Conservation (phyloP, 106 monocot species). For the Hemerocallis citrina region DNA sequence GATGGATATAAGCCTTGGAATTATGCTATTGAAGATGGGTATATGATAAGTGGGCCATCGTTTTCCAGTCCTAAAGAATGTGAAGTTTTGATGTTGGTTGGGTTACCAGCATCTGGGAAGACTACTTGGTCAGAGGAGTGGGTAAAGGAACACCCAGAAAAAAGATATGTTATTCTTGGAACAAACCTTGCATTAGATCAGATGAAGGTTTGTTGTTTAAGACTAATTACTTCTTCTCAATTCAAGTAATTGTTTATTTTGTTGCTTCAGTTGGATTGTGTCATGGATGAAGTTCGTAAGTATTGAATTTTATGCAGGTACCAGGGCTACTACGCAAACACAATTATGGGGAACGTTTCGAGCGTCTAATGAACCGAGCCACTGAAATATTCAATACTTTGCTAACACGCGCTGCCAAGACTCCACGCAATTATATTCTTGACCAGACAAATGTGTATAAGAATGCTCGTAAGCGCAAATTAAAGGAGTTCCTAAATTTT, state of each 20-base stretch:
- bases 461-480: constrained; percentile 61
- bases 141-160: constrained; percentile 53
- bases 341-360: constrained; percentile 79
- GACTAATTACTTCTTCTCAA: background rate
- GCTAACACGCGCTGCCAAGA: constrained; percentile 48
- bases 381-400: constrained; percentile 66
- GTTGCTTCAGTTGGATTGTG: background rate
- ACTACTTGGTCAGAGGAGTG: constrained; percentile 76
- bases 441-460: constrained; percentile 83
- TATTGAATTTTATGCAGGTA: constrained; percentile 29
- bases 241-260: background rate
- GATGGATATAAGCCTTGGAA: constrained; percentile 59
- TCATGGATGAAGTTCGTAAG: background rate
- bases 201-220: constrained; percentile 49
- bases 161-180: constrained; percentile 59
- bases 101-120: constrained; percentile 67
- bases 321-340: constrained; percentile 54
- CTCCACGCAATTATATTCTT: constrained; percentile 55
- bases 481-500: constrained; percentile 40
- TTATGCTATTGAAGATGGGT: constrained; percentile 45
- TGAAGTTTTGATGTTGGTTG: constrained; percentile 75
- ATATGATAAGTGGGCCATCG: constrained; percentile 38
- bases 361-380: constrained; percentile 56
- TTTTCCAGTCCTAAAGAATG: constrained; percentile 29
- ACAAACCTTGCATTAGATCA: constrained; percentile 65